Base-by-base conservation (phyloP, 306 rosid species). In the Nissolia schottii region DNA sequence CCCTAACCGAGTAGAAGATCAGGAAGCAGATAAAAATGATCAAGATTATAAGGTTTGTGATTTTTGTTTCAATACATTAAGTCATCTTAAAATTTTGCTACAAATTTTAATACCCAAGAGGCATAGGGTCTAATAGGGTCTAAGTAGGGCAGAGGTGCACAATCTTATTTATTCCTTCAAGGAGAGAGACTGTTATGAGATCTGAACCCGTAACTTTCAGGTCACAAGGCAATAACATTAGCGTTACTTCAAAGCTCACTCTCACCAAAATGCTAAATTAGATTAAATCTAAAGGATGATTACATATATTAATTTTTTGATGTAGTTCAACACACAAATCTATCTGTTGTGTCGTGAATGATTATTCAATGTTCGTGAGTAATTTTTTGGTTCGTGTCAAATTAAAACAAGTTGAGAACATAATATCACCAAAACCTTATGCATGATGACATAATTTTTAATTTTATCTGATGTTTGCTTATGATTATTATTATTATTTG, bases 1-100 rank as follows among this genome's bases (percentile, higher is more conserved):
- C 61, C 71, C 75, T 13, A 53, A 86, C 31, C 57, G 87, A 22
- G 83, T 65, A 56, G 78, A 20, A 13, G 59, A 57, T 10, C 1
- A 60, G 4, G 64, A 73, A 65, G 49, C 14, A 0, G 64, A 7
- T 10, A 2, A 57, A 2, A 66, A 73, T 49, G 71, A 57, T n/a
- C n/a, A n/a, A 57, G n/a, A 46, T 25, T 66, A 40, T 4, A 73
- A 49, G 76, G 78, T 79, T 2, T 16, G 29, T 8, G n/a, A 1
- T 54, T 29, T 60, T 6, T 27, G 28, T 20, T 55, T 23, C 1
- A 15, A 60, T 22, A 14, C 45, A 13, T n/a, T 5, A 34, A 60
- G 31, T 58, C 19, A 35, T 19, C 11, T 72, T n/a, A n/a, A n/a
- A 28, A 8, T n/a, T 24, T 20, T 18, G 2, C 13, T 25, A 31